Evolutionary conservation across 1,284 basidiomycete genomes (phyloP), one percentile per base, ranked within the genome.

Genomic region (Crepidotus sp.): DNA sequence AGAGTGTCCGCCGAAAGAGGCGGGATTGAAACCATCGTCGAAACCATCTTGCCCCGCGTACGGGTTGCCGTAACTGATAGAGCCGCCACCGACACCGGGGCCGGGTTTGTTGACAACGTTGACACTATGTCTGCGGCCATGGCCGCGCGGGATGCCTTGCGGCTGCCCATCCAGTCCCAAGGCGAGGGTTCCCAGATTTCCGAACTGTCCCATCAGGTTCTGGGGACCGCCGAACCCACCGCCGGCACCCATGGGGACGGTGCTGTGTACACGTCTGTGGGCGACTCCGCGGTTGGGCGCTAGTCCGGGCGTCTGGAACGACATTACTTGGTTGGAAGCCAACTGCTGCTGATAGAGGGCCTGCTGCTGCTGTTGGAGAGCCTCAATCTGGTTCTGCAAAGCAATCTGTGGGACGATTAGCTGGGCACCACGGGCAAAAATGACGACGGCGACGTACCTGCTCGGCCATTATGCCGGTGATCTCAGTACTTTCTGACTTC

Each of bases 121-220:
- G 52, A 96, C 88, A 55, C 91, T 95, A 66, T 97, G 94, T 51
- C 95, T 77, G 45, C 95, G 77, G 36, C 87, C 86, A 61, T 98
- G 95, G 21, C 88, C 88, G 51, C 83, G 80, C 42, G 84, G 83
- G 42, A 85, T 63, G 36, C 75, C 74, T 55, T 76, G 68, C 35
- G 72, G 61, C 56, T 83, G 80, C 11, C 72, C 74, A 55, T 85
- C 84, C 30, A 84, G 61, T 21, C 75, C 79, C 49, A 85, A 59
- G 25, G 70, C 74, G 10, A 84, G 61, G 45, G 65, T 69, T 47
- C 65, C 64, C 47, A 84, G 60, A 46, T 69, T 76, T 40, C 71
- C 73, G 55, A 85, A 83, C 55, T 86, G 80, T 42, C 76, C 75
- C 73, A 85, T 82, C 3, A 77, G 70, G 48, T 72, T 67, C 54